Evolutionary conservation across 495 filamentous ascomycete genomes (phyloP).

Genomic region (Cenococcum geophilum): DNA sequence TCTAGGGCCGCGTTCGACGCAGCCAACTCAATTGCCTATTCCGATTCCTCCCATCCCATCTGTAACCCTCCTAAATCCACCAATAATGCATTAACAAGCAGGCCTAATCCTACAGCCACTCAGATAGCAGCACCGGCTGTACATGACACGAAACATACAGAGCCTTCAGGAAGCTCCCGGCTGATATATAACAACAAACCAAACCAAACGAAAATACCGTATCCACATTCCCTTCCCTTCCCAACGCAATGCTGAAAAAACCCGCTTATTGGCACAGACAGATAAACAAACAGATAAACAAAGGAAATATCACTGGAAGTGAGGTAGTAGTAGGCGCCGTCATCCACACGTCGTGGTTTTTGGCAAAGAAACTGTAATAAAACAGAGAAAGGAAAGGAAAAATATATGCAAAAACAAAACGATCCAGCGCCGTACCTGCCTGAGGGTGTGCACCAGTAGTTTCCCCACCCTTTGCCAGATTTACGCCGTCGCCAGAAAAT

Average conservation of each 20-base stretch:
- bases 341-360: background rate
- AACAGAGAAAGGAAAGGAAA: background rate
- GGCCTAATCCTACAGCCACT: background rate
- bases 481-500: background rate
- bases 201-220: background rate
- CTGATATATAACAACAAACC: background rate
- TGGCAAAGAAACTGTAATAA: background rate
- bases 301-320: background rate
- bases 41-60: background rate
- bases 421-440: slow-evolving; percentile 1
- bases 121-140: slow-evolving; percentile 1
- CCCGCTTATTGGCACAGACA: background rate
- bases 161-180: background rate
- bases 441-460: background rate
- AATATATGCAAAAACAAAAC: background rate
- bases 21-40: background rate
- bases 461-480: background rate
- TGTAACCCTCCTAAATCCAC: background rate
- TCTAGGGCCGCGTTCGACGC: background rate
- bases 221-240: too few relatives aligned
- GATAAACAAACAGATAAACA: background rate
- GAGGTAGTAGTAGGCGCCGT: background rate
- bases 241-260: background rate
- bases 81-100: slow-evolving; percentile 4
- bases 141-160: background rate